Evolutionary conservation across 768 basidiomycete genomes (phyloP), one percentile per base, ranked within the genome.

Genomic region (Mycena floridula): DNA sequence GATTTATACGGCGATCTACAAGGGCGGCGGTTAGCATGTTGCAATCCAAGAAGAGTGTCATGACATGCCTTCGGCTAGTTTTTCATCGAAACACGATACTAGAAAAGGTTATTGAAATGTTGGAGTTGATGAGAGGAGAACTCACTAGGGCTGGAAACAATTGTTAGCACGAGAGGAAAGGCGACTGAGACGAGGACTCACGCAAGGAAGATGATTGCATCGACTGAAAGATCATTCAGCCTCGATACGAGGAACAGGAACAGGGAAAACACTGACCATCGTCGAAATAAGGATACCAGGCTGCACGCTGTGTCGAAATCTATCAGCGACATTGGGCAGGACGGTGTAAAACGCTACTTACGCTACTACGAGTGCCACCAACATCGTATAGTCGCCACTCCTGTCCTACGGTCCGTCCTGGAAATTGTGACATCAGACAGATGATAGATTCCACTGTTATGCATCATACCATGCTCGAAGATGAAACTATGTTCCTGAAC

Each of bases 341-440:
- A 32, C 13, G 28, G 18, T 25, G 53, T 50, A 40, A 65, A 64
- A 43, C 50, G 54, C 3, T 24, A 57, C 81, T 62, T 50, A 86
- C 85, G 49, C 69, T 76, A 43, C 77, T 84, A 50, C 81, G 70
- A 26, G 81, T 81, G 16, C 86, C 87, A 25, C 88, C 87, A 23
- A 90, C 85, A 56, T 91, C 88, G 56, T 85, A 91, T 51, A 91
- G 69, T 37, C 81, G 61, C 87, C 87, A 89, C 58, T 89, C 86
- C 46, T 71, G 78, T 2, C 81, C 83, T 46, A 73, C 69, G 9
- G 77, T 76, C 46, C 68, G 63, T 23, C 77, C 82, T 82, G 42
- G 42, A n/a, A 16, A 23, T 8, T 40, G 23, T n/a, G 25, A 21
- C 12, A 35, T 37, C 25, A 40, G 24, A 43, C 12, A 45, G 25